Evolutionary conservation across 2,329 filamentous ascomycete genomes (phyloP).

Genomic region (Ceratocystis variospora): DNA sequence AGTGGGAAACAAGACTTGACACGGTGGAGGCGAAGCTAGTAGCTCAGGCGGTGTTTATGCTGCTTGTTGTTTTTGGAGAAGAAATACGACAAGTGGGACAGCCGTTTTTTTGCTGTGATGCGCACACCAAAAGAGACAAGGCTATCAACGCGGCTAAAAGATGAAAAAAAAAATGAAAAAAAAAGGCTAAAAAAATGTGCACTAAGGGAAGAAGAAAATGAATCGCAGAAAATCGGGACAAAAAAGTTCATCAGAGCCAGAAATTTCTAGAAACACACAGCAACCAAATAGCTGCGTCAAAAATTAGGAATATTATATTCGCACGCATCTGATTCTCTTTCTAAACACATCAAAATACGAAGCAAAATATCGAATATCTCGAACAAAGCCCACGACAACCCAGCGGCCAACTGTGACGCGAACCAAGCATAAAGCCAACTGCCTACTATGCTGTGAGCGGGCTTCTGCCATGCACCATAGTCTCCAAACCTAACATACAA

Average conservation of each 20-base stretch:
- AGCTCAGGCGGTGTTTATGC: background rate
- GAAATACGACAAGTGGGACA: conserved; percentile 1
- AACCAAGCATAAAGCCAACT: background rate
- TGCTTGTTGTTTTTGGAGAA: background rate
- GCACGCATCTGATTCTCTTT: background rate
- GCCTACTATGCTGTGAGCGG: no score
- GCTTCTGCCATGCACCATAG: no score
- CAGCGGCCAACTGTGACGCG: background rate
- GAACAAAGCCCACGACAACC: background rate
- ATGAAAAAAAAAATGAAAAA: background rate
- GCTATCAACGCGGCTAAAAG: background rate
- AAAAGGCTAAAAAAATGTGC: background rate
- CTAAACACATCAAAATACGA: background rate
- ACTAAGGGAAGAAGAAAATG: background rate
- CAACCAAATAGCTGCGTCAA: background rate
- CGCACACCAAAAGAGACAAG: conserved; percentile 5
- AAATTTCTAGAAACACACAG: background rate
- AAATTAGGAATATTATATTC: background rate
- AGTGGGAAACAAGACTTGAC: background rate
- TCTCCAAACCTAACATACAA: background rate
- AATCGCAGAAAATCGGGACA: background rate
- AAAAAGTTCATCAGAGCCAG: background rate
- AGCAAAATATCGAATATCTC: background rate
- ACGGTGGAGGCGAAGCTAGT: background rate
- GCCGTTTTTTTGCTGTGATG: conserved; percentile 1